Evolutionary conservation across 192 early-diverging fungal genomes (phyloP).

Genomic region (Anaeromyces robustus): DNA sequence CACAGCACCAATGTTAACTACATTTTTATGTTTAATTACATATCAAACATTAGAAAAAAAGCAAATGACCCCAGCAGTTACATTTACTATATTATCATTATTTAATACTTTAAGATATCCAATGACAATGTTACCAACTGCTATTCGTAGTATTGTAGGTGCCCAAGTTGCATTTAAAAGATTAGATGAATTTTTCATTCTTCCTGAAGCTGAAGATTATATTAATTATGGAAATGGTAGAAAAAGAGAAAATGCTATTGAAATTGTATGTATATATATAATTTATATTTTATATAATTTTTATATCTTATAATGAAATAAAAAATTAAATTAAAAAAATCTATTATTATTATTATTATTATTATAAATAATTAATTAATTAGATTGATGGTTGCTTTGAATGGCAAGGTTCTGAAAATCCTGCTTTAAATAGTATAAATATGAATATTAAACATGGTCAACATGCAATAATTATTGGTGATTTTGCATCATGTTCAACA

Average conservation of each 20-base stretch:
- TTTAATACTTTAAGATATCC: conserved; percentile 62
- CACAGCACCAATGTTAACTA: conserved; percentile 40
- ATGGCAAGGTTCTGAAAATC: conserved; percentile 31
- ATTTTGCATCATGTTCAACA: conserved; percentile 40
- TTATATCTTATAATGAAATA: too few species aligned
- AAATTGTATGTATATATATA: neutral
- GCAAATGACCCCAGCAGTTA: conserved; percentile 23
- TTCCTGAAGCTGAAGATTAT: neutral
- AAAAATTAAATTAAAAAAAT: too few species aligned
- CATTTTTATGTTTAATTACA: conserved; percentile 16
- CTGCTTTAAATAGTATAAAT: conserved; percentile 23
- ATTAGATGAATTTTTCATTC: neutral
- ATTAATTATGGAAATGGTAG: neutral
- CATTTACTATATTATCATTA: conserved; percentile 44
- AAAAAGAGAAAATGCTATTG: neutral
- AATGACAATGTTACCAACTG: conserved; percentile 46
- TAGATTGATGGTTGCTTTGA: conserved; percentile 36
- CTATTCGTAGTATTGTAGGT: conserved; percentile 30
- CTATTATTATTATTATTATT: too few species aligned
- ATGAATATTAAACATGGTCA: conserved; percentile 31
- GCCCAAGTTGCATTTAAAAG: neutral
- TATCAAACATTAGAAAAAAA: conserved; percentile 15
- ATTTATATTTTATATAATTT: too few species aligned
- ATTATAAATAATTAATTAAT: conserved; percentile 16
- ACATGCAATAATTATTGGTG: conserved; percentile 47